A percentile compares a stretch with the other conserved stretches of the same genome.
Conservation (phyloP, 768 basidiomycete genomes). For the Dacryopinax spathularia region DNA sequence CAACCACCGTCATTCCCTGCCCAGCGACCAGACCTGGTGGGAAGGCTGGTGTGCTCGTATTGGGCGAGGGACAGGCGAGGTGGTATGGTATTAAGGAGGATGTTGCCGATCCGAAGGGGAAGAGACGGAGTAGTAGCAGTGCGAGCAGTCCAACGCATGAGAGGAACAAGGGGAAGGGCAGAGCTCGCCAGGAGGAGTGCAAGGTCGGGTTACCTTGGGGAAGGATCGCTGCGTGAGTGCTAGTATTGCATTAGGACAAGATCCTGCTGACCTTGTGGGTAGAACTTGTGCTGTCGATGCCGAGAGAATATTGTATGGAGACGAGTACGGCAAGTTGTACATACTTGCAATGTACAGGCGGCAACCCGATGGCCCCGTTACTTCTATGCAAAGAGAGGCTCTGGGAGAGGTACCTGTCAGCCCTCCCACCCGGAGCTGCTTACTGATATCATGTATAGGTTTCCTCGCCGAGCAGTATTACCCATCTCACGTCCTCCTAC, state of each 20-base stretch:
- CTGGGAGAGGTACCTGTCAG: slow-evolving; percentile 47
- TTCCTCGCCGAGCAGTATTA: slow-evolving; percentile 55
- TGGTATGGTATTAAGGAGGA: neutral
- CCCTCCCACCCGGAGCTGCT: neutral
- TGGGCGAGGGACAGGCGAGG: slow-evolving; percentile 17
- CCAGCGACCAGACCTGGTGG: neutral
- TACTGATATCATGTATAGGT: slow-evolving; percentile 32
- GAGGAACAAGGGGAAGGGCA: slow-evolving; percentile 7
- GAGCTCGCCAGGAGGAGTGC: neutral
- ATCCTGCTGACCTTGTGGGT: neutral
- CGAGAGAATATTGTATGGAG: slow-evolving; percentile 46
- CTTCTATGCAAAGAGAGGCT: slow-evolving; percentile 31
- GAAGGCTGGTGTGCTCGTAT: slow-evolving; percentile 16
- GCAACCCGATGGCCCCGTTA: slow-evolving; percentile 30
- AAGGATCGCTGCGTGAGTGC: neutral
- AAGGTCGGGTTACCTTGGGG: neutral
- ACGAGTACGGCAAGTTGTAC: slow-evolving; percentile 54
- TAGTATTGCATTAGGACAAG: neutral
- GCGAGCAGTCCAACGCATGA: neutral
- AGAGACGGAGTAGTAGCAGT: slow-evolving; percentile 10
- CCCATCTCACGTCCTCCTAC: slow-evolving; percentile 54
- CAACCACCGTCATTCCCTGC: neutral
- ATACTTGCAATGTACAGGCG: slow-evolving; percentile 40
- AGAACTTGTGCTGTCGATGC: slow-evolving; percentile 19
- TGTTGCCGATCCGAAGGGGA: neutral